These are phyloP conservation scores for Magnolia kwangsiensis DNA, from an alignment of 164 flowering plant genomes.

Conservation along the genomic window DNA sequence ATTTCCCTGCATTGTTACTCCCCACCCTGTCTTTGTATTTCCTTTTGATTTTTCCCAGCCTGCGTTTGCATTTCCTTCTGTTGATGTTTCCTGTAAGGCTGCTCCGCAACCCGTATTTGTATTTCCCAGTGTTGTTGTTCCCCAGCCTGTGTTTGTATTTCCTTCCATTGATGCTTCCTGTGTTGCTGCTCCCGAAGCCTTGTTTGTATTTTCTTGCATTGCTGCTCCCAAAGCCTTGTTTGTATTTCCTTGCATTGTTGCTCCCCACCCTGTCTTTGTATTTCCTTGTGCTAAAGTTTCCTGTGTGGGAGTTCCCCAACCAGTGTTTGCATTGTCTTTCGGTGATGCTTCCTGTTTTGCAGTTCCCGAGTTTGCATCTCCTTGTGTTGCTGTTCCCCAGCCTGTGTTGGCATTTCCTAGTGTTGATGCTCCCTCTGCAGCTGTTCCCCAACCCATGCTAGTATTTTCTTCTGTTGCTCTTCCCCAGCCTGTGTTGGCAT, in stretches of 20 bases:
- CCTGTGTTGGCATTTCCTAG: background rate
- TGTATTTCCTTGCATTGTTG: slow-evolving; percentile 15
- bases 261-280: slow-evolving; percentile 45
- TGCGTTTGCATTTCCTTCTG: background rate
- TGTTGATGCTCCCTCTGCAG: slow-evolving; percentile 6
- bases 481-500: background rate
- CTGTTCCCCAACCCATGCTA: slow-evolving; percentile 2
- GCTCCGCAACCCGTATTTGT: slow-evolving; percentile 32
- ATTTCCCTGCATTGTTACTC: slow-evolving; percentile 4
- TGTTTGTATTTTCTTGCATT: slow-evolving; percentile 12
- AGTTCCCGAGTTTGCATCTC: slow-evolving; percentile 1
- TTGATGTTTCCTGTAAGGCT: background rate
- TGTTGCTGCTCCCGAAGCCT: slow-evolving; percentile 36
- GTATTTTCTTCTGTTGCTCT: background rate
- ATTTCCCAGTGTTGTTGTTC: slow-evolving; percentile 15
- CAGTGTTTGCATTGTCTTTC: slow-evolving; percentile 18
- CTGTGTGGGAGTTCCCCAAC: slow-evolving; percentile 33
- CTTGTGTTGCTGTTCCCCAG: background rate
- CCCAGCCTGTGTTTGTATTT: slow-evolving; percentile 4
- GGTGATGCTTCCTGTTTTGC: slow-evolving; percentile 5
- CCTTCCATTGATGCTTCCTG: background rate
- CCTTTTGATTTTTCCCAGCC: background rate
- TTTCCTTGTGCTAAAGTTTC: slow-evolving; percentile 20
- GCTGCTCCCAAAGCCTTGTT: slow-evolving; percentile 1
- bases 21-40: background rate